Evolutionary conservation across 805 yeast genomes (phyloP).

Genomic region (Saturnispora bothae): DNA sequence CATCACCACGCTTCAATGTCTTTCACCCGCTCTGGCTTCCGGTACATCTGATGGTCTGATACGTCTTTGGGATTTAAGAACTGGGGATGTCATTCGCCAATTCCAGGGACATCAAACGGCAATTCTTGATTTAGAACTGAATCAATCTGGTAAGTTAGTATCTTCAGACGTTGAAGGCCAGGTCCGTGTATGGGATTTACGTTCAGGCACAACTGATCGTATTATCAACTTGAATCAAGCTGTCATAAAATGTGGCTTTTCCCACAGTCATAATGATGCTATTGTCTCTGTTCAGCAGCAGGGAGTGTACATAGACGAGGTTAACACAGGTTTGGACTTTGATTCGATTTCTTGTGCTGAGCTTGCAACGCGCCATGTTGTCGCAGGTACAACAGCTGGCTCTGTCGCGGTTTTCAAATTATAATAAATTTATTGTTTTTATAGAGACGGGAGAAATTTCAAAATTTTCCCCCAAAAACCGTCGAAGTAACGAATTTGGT

Average conservation of each 20-base stretch:
- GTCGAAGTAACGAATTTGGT: background rate
- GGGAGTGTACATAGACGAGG: background rate
- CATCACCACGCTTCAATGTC: slow-evolving; percentile 60
- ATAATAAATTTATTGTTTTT: too few species aligned
- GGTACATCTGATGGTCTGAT: slow-evolving; percentile 72
- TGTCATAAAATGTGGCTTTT: slow-evolving; percentile 2
- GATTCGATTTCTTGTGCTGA: background rate
- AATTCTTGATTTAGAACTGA: slow-evolving; percentile 58
- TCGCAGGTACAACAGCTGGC: background rate
- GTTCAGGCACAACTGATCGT: slow-evolving; percentile 2
- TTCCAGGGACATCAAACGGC: slow-evolving; percentile 62
- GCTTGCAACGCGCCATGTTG: background rate
- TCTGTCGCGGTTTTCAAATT: background rate
- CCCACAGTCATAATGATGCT: background rate
- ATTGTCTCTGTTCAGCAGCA: background rate
- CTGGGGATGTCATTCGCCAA: slow-evolving; percentile 54
- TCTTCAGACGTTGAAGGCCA: slow-evolving; percentile 55
- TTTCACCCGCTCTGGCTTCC: slow-evolving; percentile 67
- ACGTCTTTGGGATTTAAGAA: slow-evolving; percentile 65
- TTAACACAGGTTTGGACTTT: background rate
- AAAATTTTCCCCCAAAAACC: slow-evolving; percentile 1
- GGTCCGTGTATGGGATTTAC: slow-evolving; percentile 53
- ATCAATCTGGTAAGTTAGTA: slow-evolving; percentile 43
- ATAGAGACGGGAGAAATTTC: background rate
- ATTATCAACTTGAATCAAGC: slow-evolving; percentile 1